Evolutionary conservation across 257 asterid species (phyloP).

Genomic region (Solanum ahanhuiri): DNA sequence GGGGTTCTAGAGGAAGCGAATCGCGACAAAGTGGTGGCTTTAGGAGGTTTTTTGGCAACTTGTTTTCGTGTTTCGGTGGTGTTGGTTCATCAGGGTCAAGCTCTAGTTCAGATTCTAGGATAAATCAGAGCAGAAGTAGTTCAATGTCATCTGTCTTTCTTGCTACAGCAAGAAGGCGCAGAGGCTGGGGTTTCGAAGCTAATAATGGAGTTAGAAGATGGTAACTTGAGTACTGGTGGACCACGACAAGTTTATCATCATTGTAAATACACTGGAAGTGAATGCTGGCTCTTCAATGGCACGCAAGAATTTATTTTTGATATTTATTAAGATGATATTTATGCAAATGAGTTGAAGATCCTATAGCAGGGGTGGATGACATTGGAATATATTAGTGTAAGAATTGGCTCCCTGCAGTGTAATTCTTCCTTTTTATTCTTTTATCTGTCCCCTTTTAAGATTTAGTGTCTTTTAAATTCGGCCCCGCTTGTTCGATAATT

Average conservation of each 20-base stretch:
- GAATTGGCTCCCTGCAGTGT: conserved; percentile 4
- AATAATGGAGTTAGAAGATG: not conserved
- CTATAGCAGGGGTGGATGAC: not conserved
- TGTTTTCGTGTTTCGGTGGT: conserved; percentile 66
- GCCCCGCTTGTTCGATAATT: not conserved
- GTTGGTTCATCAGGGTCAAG: conserved; percentile 26
- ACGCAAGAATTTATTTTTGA: not conserved
- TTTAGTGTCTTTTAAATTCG: not conserved
- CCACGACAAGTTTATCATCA: not conserved
- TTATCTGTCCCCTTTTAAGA: too few species aligned
- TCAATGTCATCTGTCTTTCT: conserved; percentile 35
- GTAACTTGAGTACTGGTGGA: not conserved
- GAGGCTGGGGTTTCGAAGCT: conserved; percentile 42
- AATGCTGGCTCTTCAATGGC: not conserved
- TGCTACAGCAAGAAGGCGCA: conserved; percentile 35
- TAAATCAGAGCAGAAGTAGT: conserved; percentile 15
- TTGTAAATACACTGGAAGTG: conserved; percentile 1
- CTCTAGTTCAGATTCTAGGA: conserved; percentile 48
- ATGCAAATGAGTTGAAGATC: conserved; percentile 4
- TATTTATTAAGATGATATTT: not conserved
- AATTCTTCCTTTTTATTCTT: too few species aligned
- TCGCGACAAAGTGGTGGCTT: conserved; percentile 47
- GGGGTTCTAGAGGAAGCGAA: conserved; percentile 60
- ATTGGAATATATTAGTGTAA: not conserved
- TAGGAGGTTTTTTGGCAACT: conserved; percentile 37